phyloP scores from a whole-genome alignment of 2,329 filamentous ascomycete genomes.

The Talaromyces sp. region DNA sequence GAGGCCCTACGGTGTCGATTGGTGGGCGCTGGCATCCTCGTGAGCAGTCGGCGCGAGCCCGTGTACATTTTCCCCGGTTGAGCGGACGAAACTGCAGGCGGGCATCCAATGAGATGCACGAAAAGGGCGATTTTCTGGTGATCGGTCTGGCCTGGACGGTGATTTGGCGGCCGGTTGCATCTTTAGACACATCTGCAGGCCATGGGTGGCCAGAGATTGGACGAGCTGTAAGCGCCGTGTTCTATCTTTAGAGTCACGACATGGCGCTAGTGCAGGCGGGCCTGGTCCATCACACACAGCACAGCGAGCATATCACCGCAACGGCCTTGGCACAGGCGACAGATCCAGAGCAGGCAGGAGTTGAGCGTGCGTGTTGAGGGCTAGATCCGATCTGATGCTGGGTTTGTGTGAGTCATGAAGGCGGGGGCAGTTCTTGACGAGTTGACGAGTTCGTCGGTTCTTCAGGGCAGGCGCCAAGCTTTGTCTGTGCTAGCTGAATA shows the following conservation, averaged over 20 bases:
- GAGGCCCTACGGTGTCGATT: not conserved
- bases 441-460: not conserved
- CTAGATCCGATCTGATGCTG: not conserved
- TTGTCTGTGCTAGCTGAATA: too few species aligned
- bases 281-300: not conserved
- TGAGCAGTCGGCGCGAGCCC: not conserved
- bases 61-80: not conserved
- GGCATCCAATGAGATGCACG: not conserved
- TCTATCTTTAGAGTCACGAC: constrained; percentile 7
- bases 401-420: not conserved
- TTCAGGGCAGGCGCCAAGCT: not conserved
- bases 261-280: not conserved
- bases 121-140: not conserved
- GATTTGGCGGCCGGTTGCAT: not conserved
- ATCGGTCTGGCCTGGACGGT: not conserved
- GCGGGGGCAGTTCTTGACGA: not conserved
- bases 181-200: not conserved
- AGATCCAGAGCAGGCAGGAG: not conserved
- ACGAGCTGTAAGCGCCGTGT: constrained; percentile 6
- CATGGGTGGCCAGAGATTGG: constrained; percentile 1
- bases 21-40: not conserved
- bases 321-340: not conserved
- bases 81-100: not conserved
- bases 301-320: not conserved
- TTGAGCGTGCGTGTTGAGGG: not conserved